Conservation (phyloP, 495 filamentous ascomycete genomes). For the Haplographium delicatum region DNA sequence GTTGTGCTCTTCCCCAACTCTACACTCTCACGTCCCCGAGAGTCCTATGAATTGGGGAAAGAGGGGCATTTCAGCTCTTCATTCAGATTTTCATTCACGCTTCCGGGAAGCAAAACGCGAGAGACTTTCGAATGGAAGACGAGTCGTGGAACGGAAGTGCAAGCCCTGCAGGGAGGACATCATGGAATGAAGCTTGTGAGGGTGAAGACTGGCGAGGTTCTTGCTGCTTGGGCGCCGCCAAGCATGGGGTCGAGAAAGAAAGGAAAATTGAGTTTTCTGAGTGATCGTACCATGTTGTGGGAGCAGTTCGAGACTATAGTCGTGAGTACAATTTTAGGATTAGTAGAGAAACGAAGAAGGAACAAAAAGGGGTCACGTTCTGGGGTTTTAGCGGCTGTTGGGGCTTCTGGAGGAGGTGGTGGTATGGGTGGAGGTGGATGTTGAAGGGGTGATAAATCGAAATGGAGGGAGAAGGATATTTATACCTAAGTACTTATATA, state of each 20-base stretch:
- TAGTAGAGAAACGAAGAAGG: slow-evolving; percentile 11
- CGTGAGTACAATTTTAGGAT: slow-evolving; percentile 9
- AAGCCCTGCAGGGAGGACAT: background rate
- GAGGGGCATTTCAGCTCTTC: background rate
- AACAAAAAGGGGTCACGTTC: background rate
- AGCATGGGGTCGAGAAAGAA: slow-evolving; percentile 7
- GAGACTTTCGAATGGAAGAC: slow-evolving; percentile 17
- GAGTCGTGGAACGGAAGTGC: slow-evolving; percentile 4
- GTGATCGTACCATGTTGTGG: background rate
- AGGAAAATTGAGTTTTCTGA: slow-evolving; percentile 15
- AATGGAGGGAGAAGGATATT: too few relatives aligned
- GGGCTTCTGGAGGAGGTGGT: background rate
- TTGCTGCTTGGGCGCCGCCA: slow-evolving; percentile 13
- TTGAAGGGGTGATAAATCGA: too few relatives aligned
- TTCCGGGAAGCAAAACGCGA: background rate
- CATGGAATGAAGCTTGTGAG: slow-evolving; percentile 16
- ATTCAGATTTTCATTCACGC: background rate
- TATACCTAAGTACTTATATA: too few relatives aligned
- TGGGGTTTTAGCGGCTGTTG: background rate
- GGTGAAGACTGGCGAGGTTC: slow-evolving; percentile 1
- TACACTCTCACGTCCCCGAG: background rate
- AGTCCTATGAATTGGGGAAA: background rate
- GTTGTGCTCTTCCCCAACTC: background rate
- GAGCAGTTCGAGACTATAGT: slow-evolving; percentile 8
- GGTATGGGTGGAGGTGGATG: too few relatives aligned